These are phyloP conservation scores for Neostapfia colusana DNA, from an alignment of 176 grass and related monocot species.

Conservation along the genomic window DNA sequence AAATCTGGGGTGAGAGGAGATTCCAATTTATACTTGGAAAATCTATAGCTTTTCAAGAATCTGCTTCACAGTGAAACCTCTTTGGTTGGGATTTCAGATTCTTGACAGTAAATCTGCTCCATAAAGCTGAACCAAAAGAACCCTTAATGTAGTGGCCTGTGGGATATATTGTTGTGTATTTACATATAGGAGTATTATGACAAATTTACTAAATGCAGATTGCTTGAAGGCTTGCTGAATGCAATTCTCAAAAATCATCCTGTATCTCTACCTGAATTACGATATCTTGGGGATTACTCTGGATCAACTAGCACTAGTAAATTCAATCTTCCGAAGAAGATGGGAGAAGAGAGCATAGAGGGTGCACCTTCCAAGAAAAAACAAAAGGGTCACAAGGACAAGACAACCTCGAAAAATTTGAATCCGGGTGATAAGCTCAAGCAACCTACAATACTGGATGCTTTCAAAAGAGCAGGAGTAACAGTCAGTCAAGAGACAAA, in stretches of 20 bases:
- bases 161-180: conserved; percentile 17
- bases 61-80: no score
- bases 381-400: conserved; percentile 58
- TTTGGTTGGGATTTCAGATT: no score
- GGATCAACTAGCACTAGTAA: conserved; percentile 52
- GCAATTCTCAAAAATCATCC: conserved; percentile 56
- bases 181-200: conserved; percentile 13
- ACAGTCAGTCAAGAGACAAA: conserved; percentile 62
- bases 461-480: conserved; percentile 72
- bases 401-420: conserved; percentile 45
- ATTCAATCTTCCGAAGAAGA: conserved; percentile 53
- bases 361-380: conserved; percentile 49
- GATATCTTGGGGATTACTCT: conserved; percentile 53
- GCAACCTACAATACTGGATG: conserved; percentile 73
- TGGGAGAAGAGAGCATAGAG: conserved; percentile 35
- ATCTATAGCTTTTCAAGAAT: no score
- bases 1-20: no score
- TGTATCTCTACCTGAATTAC: conserved; percentile 67
- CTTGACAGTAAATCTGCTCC: no score
- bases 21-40: no score
- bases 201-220: conserved; percentile 51
- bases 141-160: no score
- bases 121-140: no score
- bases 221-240: conserved; percentile 75
- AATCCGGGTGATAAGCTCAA: conserved; percentile 59